Evolutionary conservation across 192 early-diverging fungal genomes (phyloP).

Genomic region (Mycoemilia scoparia): DNA sequence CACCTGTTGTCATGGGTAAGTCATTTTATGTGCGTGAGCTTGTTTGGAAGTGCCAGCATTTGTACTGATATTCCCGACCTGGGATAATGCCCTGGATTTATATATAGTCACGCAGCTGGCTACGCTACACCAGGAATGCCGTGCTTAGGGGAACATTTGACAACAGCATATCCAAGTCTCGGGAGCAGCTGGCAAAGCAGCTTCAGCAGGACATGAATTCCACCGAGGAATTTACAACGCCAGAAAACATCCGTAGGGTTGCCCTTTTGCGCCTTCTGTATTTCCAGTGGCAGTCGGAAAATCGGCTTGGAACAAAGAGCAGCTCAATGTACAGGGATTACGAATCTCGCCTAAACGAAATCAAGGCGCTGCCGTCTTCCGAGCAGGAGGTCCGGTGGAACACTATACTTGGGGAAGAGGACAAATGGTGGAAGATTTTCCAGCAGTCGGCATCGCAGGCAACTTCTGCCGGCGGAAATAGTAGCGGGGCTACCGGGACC

Average conservation of each 20-base stretch:
- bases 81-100: too few relatives aligned
- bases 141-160: slow-evolving; percentile 20
- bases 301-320: slow-evolving; percentile 26
- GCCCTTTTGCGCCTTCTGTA: slow-evolving; percentile 20
- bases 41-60: too few relatives aligned
- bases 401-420: slow-evolving; percentile 12
- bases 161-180: slow-evolving; percentile 11
- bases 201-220: slow-evolving; percentile 26
- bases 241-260: slow-evolving; percentile 9
- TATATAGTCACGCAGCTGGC: slow-evolving; percentile 30
- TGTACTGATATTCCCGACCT: too few relatives aligned
- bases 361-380: slow-evolving; percentile 12
- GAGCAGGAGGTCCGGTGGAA: slow-evolving; percentile 23
- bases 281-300: slow-evolving; percentile 18
- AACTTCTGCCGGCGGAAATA: too few relatives aligned
- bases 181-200: slow-evolving; percentile 18
- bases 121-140: slow-evolving; percentile 26
- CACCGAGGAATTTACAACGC: slow-evolving; percentile 10
- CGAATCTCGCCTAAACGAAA: slow-evolving; percentile 17
- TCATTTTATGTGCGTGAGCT: too few relatives aligned
- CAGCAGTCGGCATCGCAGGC: too few relatives aligned
- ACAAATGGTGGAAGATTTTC: too few relatives aligned
- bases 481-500: too few relatives aligned
- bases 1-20: slow-evolving; percentile 28
- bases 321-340: slow-evolving; percentile 26